phyloP scores from a whole-genome alignment of 179 eudicot genomes.

The Spinacia oleracea region DNA sequence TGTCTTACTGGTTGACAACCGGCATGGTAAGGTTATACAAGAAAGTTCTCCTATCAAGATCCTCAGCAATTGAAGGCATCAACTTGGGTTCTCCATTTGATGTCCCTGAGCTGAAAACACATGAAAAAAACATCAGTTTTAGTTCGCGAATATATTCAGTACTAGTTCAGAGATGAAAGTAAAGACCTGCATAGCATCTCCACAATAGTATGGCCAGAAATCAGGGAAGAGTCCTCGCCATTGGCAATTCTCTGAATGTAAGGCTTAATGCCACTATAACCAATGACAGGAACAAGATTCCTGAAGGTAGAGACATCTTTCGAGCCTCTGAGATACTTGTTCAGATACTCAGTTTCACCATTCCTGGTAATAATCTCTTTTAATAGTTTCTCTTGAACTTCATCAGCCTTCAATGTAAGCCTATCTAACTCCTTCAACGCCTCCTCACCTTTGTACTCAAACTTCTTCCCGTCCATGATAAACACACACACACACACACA shows the following conservation, averaged over 20 bases:
- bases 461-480: slow-evolving; percentile 66
- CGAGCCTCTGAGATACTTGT: slow-evolving; percentile 45
- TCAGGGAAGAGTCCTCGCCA: slow-evolving; percentile 67
- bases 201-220: slow-evolving; percentile 58
- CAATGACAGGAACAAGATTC: slow-evolving; percentile 53
- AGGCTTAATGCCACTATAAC: slow-evolving; percentile 52
- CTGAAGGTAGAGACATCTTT: slow-evolving; percentile 46
- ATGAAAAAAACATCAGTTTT: not conserved
- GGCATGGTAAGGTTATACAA: slow-evolving; percentile 77
- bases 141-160: not conserved
- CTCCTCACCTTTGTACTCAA: slow-evolving; percentile 77
- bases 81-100: slow-evolving; percentile 77
- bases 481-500: not conserved
- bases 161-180: not conserved
- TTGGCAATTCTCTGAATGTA: slow-evolving; percentile 66
- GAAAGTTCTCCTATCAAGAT: slow-evolving; percentile 72
- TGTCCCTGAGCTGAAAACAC: slow-evolving; percentile 68
- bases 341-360: slow-evolving; percentile 57
- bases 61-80: slow-evolving; percentile 81
- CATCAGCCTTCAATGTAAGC: slow-evolving; percentile 50
- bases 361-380: slow-evolving; percentile 52
- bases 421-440: slow-evolving; percentile 67
- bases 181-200: slow-evolving; percentile 81
- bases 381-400: slow-evolving; percentile 60
- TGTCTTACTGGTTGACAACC: slow-evolving; percentile 58